phyloP scores from a whole-genome alignment of 495 filamentous ascomycete genomes.

The Pyrenula aspistea region DNA sequence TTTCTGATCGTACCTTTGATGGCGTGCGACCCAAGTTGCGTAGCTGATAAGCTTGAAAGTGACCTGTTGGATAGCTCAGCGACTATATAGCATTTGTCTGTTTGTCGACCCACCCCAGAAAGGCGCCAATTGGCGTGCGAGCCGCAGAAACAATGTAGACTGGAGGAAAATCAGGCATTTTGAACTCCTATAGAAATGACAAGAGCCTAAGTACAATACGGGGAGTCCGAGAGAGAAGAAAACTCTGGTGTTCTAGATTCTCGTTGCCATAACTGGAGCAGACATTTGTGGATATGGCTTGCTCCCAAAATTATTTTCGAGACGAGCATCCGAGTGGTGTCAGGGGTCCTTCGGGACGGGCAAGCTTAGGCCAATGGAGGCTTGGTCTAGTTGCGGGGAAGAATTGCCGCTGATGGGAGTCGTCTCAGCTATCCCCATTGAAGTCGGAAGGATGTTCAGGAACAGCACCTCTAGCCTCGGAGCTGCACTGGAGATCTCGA shows the following conservation, averaged over 20 bases:
- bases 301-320: no score
- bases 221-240: no score
- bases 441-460: no score
- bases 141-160: constrained; percentile 93
- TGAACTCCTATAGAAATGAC: no score
- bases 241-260: no score
- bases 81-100: constrained; percentile 7
- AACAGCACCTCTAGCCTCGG: no score
- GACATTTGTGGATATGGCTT: not conserved
- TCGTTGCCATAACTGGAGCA: not conserved
- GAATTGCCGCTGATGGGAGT: no score
- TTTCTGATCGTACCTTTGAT: constrained; percentile 59
- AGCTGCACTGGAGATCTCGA: no score
- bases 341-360: not conserved
- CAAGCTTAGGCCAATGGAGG: not conserved
- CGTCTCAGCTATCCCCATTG: no score
- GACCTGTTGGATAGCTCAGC: constrained; percentile 39
- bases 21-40: constrained; percentile 77
- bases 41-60: constrained; percentile 73
- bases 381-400: no score
- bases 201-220: no score
- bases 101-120: constrained; percentile 60
- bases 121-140: constrained; percentile 84
- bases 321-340: not conserved
- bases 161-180: constrained; percentile 54